phyloP scores from a whole-genome alignment of 371 early-diverging fungal genomes.

The Mortierella sp. region DNA sequence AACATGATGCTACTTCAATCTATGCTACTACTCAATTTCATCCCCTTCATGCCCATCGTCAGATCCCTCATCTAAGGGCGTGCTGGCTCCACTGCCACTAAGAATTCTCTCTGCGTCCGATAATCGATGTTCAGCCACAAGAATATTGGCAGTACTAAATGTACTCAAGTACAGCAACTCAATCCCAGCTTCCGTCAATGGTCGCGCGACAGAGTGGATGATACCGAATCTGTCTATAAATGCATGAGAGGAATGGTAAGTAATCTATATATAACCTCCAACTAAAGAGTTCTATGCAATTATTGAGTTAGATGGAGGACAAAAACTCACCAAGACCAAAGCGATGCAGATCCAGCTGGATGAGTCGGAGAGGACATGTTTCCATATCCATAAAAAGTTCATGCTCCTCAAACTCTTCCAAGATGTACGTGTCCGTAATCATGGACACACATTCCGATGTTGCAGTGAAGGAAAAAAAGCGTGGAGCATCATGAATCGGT shows the following conservation, averaged over 20 bases:
- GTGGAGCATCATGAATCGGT: slow-evolving; percentile 33
- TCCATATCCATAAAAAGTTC: slow-evolving; percentile 69
- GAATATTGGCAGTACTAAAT: slow-evolving; percentile 77
- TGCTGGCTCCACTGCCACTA: slow-evolving; percentile 33
- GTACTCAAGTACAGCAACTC: slow-evolving; percentile 81
- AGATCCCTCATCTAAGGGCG: background rate
- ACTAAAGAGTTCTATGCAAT: background rate
- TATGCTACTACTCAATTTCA: background rate
- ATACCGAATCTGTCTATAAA: slow-evolving; percentile 76
- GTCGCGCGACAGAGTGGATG: slow-evolving; percentile 80
- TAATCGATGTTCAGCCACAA: slow-evolving; percentile 63
- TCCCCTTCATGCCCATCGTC: background rate
- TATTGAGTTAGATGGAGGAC: background rate
- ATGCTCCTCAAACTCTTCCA: slow-evolving; percentile 72
- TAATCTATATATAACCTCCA: background rate
- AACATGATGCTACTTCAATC: background rate
- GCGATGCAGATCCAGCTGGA: slow-evolving; percentile 80
- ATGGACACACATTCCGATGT: slow-evolving; percentile 80
- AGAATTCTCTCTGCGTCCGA: slow-evolving; percentile 48
- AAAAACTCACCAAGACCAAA: slow-evolving; percentile 58
- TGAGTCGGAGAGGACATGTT: slow-evolving; percentile 70
- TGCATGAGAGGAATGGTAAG: background rate
- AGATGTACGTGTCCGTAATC: slow-evolving; percentile 71
- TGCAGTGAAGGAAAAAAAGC: slow-evolving; percentile 81
- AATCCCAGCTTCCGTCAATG: slow-evolving; percentile 71